Conservation (phyloP, 2,329 filamentous ascomycete species). For the Ilyonectria mors-panacis region DNA sequence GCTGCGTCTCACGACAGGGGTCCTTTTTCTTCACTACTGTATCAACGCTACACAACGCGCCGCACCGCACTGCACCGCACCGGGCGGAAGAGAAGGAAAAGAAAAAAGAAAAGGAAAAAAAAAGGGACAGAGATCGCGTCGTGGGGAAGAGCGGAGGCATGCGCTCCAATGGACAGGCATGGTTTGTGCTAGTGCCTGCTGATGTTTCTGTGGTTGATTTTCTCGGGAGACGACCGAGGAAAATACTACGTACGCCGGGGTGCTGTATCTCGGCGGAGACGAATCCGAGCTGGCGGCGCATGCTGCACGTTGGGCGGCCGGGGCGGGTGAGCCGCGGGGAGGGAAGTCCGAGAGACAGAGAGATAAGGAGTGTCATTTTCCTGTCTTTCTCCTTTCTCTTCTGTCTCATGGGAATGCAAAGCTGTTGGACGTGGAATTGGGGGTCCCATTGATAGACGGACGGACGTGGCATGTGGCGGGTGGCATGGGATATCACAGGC, state of each 20-base stretch:
- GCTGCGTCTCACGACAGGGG: slow-evolving; percentile 22
- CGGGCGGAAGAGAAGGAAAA: slow-evolving; percentile 8
- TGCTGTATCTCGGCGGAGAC: slow-evolving; percentile 28
- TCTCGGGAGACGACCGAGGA: slow-evolving; percentile 8
- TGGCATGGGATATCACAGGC: neutral
- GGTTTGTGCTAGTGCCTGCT: neutral
- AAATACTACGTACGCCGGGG: neutral
- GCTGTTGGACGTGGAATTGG: neutral
- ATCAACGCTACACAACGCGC: neutral
- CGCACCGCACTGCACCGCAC: slow-evolving; percentile 12
- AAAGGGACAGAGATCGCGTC: neutral
- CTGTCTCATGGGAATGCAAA: neutral
- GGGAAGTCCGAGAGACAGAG: slow-evolving; percentile 7
- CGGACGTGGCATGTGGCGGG: neutral
- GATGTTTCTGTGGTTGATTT: neutral
- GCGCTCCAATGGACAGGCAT: slow-evolving; percentile 2
- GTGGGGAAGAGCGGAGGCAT: slow-evolving; percentile 2
- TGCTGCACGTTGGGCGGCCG: slow-evolving; percentile 11
- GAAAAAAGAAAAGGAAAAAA: neutral
- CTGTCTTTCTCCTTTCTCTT: neutral
- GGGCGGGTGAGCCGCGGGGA: slow-evolving; percentile 1
- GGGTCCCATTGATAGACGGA: too few relatives aligned
- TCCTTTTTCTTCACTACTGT: neutral
- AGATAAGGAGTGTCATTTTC: neutral
- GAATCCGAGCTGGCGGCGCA: slow-evolving; percentile 9